phyloP scores from a whole-genome alignment of 1,284 basidiomycete genomes.

The Schizopora paradoxa region DNA sequence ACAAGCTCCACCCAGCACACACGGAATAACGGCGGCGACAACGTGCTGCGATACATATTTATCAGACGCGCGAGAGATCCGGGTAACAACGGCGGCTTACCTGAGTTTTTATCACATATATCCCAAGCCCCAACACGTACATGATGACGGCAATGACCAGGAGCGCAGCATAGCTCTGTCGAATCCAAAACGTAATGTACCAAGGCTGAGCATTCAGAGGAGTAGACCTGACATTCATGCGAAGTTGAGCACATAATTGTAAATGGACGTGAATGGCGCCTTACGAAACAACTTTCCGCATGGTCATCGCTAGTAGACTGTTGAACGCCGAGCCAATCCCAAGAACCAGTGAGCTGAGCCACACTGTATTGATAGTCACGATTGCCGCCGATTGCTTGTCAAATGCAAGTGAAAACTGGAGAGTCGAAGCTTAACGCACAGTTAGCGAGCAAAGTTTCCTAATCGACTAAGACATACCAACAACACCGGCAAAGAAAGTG shows the following conservation, averaged over 20 bases:
- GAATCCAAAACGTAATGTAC: constrained; percentile 16
- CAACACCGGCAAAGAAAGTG: constrained; percentile 17
- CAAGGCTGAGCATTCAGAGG: constrained; percentile 8
- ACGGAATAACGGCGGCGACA: too few relatives aligned
- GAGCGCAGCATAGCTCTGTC: constrained; percentile 12
- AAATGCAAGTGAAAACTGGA: constrained; percentile 11
- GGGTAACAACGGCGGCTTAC: too few relatives aligned
- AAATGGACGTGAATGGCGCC: not conserved
- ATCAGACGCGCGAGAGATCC: too few relatives aligned
- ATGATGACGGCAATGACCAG: constrained; percentile 13
- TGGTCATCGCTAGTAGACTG: constrained; percentile 16
- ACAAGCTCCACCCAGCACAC: too few relatives aligned
- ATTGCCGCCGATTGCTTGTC: too few relatives aligned
- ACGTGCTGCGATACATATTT: too few relatives aligned
- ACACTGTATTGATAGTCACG: constrained; percentile 14
- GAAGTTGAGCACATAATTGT: too few relatives aligned
- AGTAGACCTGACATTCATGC: constrained; percentile 9
- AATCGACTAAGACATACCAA: not conserved
- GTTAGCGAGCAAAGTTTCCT: too few relatives aligned
- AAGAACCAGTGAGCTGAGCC: constrained; percentile 14
- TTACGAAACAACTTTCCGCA: constrained; percentile 13
- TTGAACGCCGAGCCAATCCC: constrained; percentile 15
- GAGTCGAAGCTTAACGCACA: constrained; percentile 7
- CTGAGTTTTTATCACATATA: constrained; percentile 9
- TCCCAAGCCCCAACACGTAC: constrained; percentile 9